These are phyloP conservation scores for Clonostachys chloroleuca DNA, from an alignment of 2,329 filamentous ascomycete genomes.

Conservation along the genomic window DNA sequence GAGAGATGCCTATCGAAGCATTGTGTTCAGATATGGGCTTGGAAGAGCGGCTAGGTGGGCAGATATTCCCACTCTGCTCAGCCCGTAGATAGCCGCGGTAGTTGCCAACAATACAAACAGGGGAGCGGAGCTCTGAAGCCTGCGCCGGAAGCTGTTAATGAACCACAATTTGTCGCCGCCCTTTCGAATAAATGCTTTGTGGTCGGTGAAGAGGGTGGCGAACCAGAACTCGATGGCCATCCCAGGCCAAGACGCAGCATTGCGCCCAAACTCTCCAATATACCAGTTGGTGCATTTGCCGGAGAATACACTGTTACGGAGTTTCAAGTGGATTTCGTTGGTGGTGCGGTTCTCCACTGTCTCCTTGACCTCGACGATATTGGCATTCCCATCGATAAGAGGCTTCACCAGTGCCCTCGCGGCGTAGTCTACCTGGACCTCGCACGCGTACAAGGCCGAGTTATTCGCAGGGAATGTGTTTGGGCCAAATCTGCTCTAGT, in stretches of 20 bases:
- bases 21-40: too few relatives aligned
- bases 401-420: conserved; percentile 17
- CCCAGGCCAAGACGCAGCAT: conserved; percentile 25
- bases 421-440: conserved; percentile 18
- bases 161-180: neutral
- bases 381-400: conserved; percentile 15
- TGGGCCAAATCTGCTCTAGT: conserved; percentile 10
- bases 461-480: conserved; percentile 17
- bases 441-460: conserved; percentile 15
- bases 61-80: too few relatives aligned
- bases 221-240: conserved; percentile 21
- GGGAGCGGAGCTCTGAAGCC: too few relatives aligned
- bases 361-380: conserved; percentile 1
- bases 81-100: too few relatives aligned
- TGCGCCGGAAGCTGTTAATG: too few relatives aligned
- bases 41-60: too few relatives aligned
- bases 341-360: conserved; percentile 6
- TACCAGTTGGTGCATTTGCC: conserved; percentile 11
- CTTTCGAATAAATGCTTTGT: neutral
- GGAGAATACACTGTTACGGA: conserved; percentile 8
- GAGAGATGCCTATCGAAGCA: too few relatives aligned
- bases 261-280: conserved; percentile 9
- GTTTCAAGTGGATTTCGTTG: conserved; percentile 8
- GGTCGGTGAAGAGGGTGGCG: conserved; percentile 13
- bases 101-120: too few relatives aligned